Percentiles rank a stretch among this genome's conserved stretches.
Conservation (phyloP, 441 rosid species). For the Euphorbia celastroides region DNA sequence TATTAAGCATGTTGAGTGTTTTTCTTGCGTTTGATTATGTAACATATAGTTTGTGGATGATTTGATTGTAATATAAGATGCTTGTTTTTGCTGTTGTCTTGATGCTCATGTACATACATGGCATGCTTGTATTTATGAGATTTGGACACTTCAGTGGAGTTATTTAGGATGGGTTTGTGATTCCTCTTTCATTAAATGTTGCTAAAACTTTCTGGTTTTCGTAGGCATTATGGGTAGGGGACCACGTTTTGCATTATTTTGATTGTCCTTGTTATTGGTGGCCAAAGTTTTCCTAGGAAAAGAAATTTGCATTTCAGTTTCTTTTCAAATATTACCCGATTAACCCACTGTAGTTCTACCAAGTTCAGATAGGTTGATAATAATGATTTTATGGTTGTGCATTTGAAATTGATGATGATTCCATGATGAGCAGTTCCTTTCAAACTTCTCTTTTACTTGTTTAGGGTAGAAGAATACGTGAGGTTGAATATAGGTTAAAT, state of each 20-base stretch:
- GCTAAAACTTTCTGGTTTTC: slow-evolving; percentile 1
- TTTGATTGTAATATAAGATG: slow-evolving; percentile 18
- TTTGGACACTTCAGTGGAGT: slow-evolving; percentile 23
- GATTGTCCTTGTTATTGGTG: slow-evolving; percentile 9
- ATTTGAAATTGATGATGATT: not conserved
- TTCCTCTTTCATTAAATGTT: slow-evolving; percentile 3
- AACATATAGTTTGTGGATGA: slow-evolving; percentile 7
- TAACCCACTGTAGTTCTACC: too few species aligned
- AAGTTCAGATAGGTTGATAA: not conserved
- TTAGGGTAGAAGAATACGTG: too few species aligned
- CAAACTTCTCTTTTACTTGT: too few species aligned
- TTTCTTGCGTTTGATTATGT: not conserved
- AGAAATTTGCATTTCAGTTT: not conserved
- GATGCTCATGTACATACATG: slow-evolving; percentile 25
- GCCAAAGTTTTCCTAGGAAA: not conserved
- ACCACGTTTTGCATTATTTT: slow-evolving; percentile 27
- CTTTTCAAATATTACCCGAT: not conserved
- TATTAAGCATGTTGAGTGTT: too few species aligned
- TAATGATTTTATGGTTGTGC: not conserved
- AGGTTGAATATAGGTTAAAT: too few species aligned
- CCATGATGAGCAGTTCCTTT: too few species aligned
- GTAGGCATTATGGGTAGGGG: slow-evolving; percentile 21
- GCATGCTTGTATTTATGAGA: slow-evolving; percentile 32
- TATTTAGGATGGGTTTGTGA: not conserved
- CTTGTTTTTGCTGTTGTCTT: slow-evolving; percentile 30